These are phyloP conservation scores for Dioscorea dumetorum DNA, from an alignment of 106 monocot species.

Conservation along the genomic window DNA sequence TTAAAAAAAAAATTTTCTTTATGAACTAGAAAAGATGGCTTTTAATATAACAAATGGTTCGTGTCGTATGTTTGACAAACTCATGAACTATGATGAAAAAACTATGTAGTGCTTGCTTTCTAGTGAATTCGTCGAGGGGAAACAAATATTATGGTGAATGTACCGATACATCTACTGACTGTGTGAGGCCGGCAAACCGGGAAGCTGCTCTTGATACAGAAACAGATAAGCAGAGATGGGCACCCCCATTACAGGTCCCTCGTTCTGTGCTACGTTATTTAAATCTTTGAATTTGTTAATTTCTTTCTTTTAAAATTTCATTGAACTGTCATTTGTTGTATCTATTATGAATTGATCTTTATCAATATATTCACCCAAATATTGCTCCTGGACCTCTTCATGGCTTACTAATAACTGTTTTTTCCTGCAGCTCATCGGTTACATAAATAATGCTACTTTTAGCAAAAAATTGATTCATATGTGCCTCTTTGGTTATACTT, in stretches of 20 bases:
- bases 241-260: constrained; percentile 64
- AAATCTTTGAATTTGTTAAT: background rate
- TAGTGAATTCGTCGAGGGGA: constrained; percentile 87
- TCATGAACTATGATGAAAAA: too few relatives aligned
- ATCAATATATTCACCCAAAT: background rate
- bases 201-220: constrained; percentile 80
- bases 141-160: constrained; percentile 88
- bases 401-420: too few relatives aligned
- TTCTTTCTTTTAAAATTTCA: background rate
- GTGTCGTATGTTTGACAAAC: too few relatives aligned
- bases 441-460: too few relatives aligned
- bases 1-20: too few relatives aligned
- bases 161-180: constrained; percentile 25
- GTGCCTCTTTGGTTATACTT: background rate
- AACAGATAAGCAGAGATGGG: constrained; percentile 65
- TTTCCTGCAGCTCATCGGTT: too few relatives aligned
- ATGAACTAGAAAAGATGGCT: too few relatives aligned
- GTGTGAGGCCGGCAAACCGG: constrained; percentile 56
- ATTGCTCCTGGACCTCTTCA: too few relatives aligned
- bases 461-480: too few relatives aligned
- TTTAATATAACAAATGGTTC: too few relatives aligned
- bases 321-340: background rate
- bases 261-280: background rate
- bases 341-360: background rate
- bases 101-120: constrained; percentile 8